Evolutionary conservation across 306 rosid species (phyloP).

Genomic region (Ziziphus jujuba): DNA sequence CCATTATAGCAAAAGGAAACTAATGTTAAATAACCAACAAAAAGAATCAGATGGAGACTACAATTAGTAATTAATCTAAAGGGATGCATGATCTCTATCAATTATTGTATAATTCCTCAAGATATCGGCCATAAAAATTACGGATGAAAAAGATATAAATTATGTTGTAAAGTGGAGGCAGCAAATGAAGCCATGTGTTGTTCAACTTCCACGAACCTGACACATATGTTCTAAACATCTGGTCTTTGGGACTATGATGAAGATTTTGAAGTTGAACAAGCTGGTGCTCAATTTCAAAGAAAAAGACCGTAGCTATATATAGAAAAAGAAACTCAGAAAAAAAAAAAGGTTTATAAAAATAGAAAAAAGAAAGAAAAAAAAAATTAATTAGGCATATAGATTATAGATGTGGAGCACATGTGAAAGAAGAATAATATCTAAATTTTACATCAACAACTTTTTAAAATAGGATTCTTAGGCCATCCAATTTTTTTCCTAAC

Average conservation of each 20-base stretch:
- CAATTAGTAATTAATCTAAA: too few species aligned
- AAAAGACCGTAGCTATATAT: background rate
- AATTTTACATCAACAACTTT: conserved; percentile 21
- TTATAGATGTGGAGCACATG: background rate
- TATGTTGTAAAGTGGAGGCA: too few species aligned
- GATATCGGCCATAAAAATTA: too few species aligned
- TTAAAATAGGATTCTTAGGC: conserved; percentile 2
- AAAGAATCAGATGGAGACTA: too few species aligned
- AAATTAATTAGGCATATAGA: background rate
- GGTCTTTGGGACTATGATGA: conserved; percentile 31
- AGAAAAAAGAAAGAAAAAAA: background rate
- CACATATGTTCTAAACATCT: conserved; percentile 3
- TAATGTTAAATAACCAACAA: too few species aligned
- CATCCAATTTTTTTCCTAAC: background rate
- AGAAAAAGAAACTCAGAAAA: too few species aligned
- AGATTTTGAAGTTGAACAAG: conserved; percentile 24
- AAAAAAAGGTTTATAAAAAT: background rate
- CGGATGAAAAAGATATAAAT: too few species aligned
- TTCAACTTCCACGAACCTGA: conserved; percentile 12
- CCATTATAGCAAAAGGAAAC: too few species aligned
- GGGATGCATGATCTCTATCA: too few species aligned
- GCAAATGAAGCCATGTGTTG: conserved; percentile 9
- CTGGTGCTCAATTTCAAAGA: background rate
- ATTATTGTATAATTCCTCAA: too few species aligned
- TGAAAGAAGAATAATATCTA: background rate